Base-by-base conservation (phyloP, 2,329 filamentous ascomycete species). In the Diaporthe velutina region DNA sequence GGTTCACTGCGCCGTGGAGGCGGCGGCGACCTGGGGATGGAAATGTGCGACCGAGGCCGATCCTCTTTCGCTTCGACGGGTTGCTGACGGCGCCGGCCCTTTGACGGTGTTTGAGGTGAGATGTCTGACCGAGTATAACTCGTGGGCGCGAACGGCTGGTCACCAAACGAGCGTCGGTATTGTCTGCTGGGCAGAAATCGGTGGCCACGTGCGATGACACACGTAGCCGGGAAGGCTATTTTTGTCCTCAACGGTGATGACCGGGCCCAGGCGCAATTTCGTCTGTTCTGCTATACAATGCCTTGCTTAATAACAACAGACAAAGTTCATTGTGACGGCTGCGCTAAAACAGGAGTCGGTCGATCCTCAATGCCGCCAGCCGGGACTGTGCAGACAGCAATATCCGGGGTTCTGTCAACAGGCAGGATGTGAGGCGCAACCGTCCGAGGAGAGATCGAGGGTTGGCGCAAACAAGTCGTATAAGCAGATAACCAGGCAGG, bases 251-350 rank as follows among this genome's bases (percentile, higher is more conserved):
- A 67, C 42, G 61, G 61, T 67, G 40, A 66, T 66, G 60, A 40
- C 42, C 60, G 60, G 60, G 42, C 60, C 40, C 42, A 66, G 60
- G 60, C 42, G 60, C 42, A 67, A 67, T 67, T 42, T 67, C 61
- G 30, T 52, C 45, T 67, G 45, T 38, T 67, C 19, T 67, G 30
- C 25, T 28, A 19, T 25, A 67, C 45, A 67, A 67, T 52, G 64
- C 64, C n/a, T 19, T 52, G 13, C 15, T 40, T 52, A 54, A 28
- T 28, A 52, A 33, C 28, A 22, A 28, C 45, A 22, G 58, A 64
- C 58, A 67, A 67, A 38, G 45, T 40, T 67, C 45, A 67, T 67
- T 67, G 64, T 67, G 64, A 67, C 64, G 45, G 45, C 8, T 22
- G 45, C 64, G 45, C 45, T 67, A 52, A 67, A 25, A 52, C 64